phyloP scores from a whole-genome alignment of 257 asterid genomes.

The Primulina eburnea region DNA sequence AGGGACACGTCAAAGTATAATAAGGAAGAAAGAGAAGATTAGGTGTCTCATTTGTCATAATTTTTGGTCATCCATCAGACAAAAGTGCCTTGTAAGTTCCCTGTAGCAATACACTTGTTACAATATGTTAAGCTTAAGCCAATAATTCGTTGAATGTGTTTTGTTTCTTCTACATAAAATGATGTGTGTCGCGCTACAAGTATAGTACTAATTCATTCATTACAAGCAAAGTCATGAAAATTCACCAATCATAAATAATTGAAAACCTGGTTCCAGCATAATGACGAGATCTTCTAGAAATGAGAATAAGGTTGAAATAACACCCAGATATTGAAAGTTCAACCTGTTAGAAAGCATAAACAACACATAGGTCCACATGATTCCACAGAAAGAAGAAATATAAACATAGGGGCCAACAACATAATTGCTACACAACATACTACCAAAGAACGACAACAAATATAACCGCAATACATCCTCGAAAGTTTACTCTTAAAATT shows the following conservation, averaged over 20 bases:
- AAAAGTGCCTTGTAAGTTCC: slow-evolving; percentile 2
- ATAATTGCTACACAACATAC: not conserved
- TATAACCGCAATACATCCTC: slow-evolving; percentile 2
- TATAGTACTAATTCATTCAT: not conserved
- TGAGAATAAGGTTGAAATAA: slow-evolving; percentile 58
- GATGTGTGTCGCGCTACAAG: not conserved
- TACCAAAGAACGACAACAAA: slow-evolving; percentile 1
- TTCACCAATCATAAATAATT: slow-evolving; percentile 3
- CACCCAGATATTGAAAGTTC: slow-evolving; percentile 56
- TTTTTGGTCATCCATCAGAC: not conserved
- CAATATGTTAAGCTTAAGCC: not conserved
- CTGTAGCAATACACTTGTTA: slow-evolving; percentile 14
- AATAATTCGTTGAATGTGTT: not conserved
- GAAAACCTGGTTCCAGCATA: slow-evolving; percentile 94
- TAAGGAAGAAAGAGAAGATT: not conserved
- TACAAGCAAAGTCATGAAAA: slow-evolving; percentile 10
- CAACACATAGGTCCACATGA: slow-evolving; percentile 1
- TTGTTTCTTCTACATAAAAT: not conserved
- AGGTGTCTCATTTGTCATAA: not conserved
- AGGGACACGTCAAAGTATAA: slow-evolving; percentile 16
- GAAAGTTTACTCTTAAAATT: slow-evolving; percentile 8
- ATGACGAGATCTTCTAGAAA: slow-evolving; percentile 96
- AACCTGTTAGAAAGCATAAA: slow-evolving; percentile 43
- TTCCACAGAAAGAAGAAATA: slow-evolving; percentile 6
- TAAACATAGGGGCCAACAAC: not conserved